Conservation (phyloP, 140 eudicot genomes). For the Stevia rebaudiana region DNA sequence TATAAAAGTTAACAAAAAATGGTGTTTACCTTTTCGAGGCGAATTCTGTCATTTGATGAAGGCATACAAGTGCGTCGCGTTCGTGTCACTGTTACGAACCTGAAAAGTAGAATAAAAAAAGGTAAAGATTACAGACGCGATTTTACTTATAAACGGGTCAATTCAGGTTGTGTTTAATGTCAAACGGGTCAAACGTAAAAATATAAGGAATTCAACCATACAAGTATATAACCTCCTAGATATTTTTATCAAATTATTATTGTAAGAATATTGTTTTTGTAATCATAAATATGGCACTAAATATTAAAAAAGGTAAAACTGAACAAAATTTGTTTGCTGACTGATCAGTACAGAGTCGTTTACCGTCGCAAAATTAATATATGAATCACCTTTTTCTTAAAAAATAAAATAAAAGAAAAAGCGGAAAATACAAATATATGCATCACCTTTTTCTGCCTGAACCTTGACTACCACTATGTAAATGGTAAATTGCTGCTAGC, state of each 20-base stretch:
- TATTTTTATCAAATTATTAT: background rate
- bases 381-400: background rate
- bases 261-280: background rate
- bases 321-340: background rate
- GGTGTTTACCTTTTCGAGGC: conserved; percentile 65
- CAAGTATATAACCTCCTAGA: background rate
- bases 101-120: conserved; percentile 19
- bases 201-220: background rate
- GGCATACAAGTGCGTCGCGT: conserved; percentile 84
- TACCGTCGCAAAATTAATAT: too few species aligned
- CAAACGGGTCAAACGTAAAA: background rate
- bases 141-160: background rate
- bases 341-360: too few species aligned
- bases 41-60: conserved; percentile 62
- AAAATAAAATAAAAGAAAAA: background rate
- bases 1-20: background rate
- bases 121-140: background rate
- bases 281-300: background rate
- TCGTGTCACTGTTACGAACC: conserved; percentile 75
- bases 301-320: background rate
- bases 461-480: conserved; percentile 65
- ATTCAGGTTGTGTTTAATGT: background rate
- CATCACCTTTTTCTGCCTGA: conserved; percentile 74
- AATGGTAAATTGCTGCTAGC: conserved; percentile 73
- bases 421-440: background rate